These are phyloP conservation scores for Prunella vulgaris DNA, from an alignment of 257 asterid genomes.

Conservation along the genomic window DNA sequence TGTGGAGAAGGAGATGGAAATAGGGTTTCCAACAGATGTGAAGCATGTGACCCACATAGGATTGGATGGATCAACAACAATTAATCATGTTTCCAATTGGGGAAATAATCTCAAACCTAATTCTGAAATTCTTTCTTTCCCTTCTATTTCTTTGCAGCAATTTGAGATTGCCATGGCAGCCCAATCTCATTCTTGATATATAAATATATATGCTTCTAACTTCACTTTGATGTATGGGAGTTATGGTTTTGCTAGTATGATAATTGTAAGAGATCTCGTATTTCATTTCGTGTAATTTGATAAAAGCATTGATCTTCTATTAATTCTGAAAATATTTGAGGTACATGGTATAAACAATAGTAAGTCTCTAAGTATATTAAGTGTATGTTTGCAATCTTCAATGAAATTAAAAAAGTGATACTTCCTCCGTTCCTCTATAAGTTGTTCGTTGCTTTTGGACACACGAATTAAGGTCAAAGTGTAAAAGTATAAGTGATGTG, in stretches of 20 bases:
- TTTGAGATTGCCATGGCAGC: conserved; percentile 60
- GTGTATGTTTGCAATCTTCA: too few species aligned
- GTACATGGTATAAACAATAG: background rate
- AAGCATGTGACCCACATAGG: conserved; percentile 65
- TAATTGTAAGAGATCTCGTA: background rate
- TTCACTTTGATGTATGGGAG: background rate
- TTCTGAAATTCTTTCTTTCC: conserved; percentile 33
- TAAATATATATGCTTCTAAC: background rate
- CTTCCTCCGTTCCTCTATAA: too few species aligned
- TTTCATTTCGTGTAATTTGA: background rate
- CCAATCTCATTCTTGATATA: conserved; percentile 30
- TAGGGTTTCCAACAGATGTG: conserved; percentile 63
- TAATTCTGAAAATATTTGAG: background rate
- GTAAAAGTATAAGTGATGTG: too few species aligned
- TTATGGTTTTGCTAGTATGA: background rate
- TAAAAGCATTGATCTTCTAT: background rate
- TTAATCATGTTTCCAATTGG: conserved; percentile 37
- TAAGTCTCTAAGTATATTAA: too few species aligned
- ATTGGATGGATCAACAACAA: conserved; percentile 47
- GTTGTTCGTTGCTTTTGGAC: too few species aligned
- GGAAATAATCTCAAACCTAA: conserved; percentile 32
- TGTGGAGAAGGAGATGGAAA: conserved; percentile 42
- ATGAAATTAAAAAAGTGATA: too few species aligned
- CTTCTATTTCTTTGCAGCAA: conserved; percentile 48
- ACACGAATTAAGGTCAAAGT: too few species aligned